Evolutionary conservation across 2,329 filamentous ascomycete species (phyloP), one percentile per base, ranked within the genome.

Genomic region (Aspergillus puulaauensis): DNA sequence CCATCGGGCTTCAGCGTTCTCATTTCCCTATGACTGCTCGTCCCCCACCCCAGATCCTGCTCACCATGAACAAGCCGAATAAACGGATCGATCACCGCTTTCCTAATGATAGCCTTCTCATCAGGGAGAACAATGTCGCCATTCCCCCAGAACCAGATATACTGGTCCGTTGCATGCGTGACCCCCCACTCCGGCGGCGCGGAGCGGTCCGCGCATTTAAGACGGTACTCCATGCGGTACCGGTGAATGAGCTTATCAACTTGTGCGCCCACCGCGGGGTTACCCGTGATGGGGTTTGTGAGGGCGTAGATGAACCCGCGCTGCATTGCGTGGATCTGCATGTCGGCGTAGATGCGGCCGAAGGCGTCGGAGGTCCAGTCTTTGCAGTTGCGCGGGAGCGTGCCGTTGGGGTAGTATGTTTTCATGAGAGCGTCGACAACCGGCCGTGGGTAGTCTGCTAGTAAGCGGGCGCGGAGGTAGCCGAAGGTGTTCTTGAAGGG

Each of bases 101-200:
- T 24, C 12, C 62, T 66, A 0, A 80, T 68, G 17, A 79, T 57
- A 6, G 50, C 49, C 65, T 82, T 81, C 67, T 86, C 83, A 8
- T 67, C 61, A 0, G 66, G 66, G 6, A 68, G 74, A 52, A 85
- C 56, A 0, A 64, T 57, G 4, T 69, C 70, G 1, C 78, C 79
- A 61, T 80, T 77, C 0, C 83, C 83, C 77, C 78, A 85, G 56
- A 84, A 82, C 83, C 83, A 86, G 31, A 85, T 77, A 6, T 75
- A 70, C 64, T 80, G 74, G 60, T 86, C 83, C 0, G 80, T 80
- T 0, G 76, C 75, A 64, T 86, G 83, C 15, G 82, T 85, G 3
- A 82, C 82, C 3, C 80, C 81, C 77, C 80, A 85, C 41, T 76
- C 71, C 1, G 67, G 68, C 1, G 82, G 81, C 9, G 78, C 64